Base-by-base conservation (phyloP, 495 filamentous ascomycete species). In the Penicillium subrubescens region DNA sequence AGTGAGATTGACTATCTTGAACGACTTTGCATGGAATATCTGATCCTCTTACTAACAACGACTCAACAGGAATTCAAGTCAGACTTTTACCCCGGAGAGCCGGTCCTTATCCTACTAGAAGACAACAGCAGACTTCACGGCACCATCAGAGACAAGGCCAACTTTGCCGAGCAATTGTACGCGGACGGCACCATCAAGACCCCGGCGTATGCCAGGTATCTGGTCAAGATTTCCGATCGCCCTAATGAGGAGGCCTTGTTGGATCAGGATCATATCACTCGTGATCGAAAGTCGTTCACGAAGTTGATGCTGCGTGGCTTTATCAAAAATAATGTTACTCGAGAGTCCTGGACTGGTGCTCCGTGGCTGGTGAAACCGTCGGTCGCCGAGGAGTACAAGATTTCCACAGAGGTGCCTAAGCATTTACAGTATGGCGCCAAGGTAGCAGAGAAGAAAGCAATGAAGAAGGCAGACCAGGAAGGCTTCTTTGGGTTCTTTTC, bases 241-340 rank as follows among this genome's bases (percentile, higher is more conserved):
- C 87, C 86, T 7, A 85, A 87, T 17, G 87, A 92, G 70, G 92
- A 96, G 71, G 89, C 88, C 51, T 79, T 92, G 21, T 81, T 96
- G 41, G 91, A 96, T 69, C 89, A 94, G 62, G 83, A 89, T 37
- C 89, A 95, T 66, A 89, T 99, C 66, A 88, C 84, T 46, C 90
- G 95, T 19, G 95, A 98, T 68, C 88, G 92, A 29, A 96, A 94
- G 69, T 87, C 92, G 6, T 99, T 98, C 76, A 97, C 94, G 43
- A 99, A 99, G 78, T 88, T 94, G 51, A 92, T 97, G 75, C 81
- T 99, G 57, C 88, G 94, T 33, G 90, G 92, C 3, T 98, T 97
- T 64, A 92, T 99, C 61, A 97, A 97, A 71, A 94, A 96, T 77
- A 95, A 92, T 8, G 90, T 97, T 15, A 92, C 89, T 14, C 83